Conservation (phyloP, 306 rosid genomes). For the Casuarina equisetifolia region DNA sequence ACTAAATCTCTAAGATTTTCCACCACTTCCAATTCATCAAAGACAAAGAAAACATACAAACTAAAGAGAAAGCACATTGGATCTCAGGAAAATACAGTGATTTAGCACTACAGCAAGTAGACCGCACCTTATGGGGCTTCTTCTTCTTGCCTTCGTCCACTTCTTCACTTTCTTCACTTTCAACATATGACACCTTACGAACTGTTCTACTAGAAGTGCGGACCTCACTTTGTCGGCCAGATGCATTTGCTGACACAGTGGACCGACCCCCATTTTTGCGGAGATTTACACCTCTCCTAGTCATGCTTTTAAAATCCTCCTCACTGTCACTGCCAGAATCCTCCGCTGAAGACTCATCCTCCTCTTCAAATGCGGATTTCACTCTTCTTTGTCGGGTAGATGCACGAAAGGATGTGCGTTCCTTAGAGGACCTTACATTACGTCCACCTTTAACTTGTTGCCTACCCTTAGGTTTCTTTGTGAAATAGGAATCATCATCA, state of each 20-base stretch:
- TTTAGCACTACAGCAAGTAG: constrained; percentile 15
- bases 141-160: constrained; percentile 91
- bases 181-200: constrained; percentile 97
- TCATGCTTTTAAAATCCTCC: constrained; percentile 62
- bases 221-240: constrained; percentile 64
- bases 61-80: background rate
- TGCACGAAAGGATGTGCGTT: constrained; percentile 52
- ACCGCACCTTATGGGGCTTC: constrained; percentile 73
- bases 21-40: constrained; percentile 9
- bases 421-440: constrained; percentile 53
- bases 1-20: background rate
- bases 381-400: constrained; percentile 67
- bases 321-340: constrained; percentile 74
- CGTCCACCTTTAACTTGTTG: constrained; percentile 55
- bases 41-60: constrained; percentile 18
- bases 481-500: constrained; percentile 72
- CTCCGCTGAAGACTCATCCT: constrained; percentile 75
- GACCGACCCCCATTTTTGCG: constrained; percentile 64
- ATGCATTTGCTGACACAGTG: constrained; percentile 40
- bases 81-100: constrained; percentile 12
- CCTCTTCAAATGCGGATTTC: constrained; percentile 74
- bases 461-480: constrained; percentile 62
- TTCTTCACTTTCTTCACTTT: constrained; percentile 97
- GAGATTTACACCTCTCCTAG: constrained; percentile 49
- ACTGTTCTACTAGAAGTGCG: constrained; percentile 88